Base-by-base conservation (phyloP, 768 basidiomycete species). In the Leccinum longicurvipes region DNA sequence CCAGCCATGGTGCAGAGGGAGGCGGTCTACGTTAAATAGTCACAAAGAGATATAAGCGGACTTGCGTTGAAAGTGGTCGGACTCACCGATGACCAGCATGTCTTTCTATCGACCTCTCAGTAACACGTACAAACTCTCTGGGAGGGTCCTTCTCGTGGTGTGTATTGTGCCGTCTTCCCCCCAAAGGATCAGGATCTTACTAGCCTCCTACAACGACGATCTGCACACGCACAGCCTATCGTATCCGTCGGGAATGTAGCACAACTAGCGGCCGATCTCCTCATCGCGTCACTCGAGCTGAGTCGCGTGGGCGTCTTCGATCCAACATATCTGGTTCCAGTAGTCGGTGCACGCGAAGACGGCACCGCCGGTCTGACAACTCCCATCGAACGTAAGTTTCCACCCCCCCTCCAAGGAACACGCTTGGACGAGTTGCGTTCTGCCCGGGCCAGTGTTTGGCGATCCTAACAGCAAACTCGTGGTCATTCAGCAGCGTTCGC, bases 201-300 rank as follows among this genome's bases (percentile, higher is more conserved):
- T 47, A 44, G 21, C 41, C 31, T 47, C n/a, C n/a, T n/a, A n/a
- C n/a, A n/a, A n/a, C n/a, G n/a, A n/a, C n/a, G n/a, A n/a, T n/a
- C n/a, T n/a, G n/a, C 42, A 39, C 12, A 10, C 63, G 60, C 61
- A 39, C 53, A 83, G 82, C 90, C 91, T 31, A 66, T 91, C 44
- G 88, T 93, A 11, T 91, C 91, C 6, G 82, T 83, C 11, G 91
- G 87, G 47, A 93, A 93, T 72, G 80, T 93, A 42, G 77, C 84
- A n/a, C 91, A 93, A 64, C 77, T 93, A 12, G 82, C 89, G 0
- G 83, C 75, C 10, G 91, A 93, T 70, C 72, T 93, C 17, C 72
- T 93, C 57, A 84, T 91, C 58, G 70, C 85, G 5, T 84, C 86
- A 2, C 74, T 90, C 47, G 76, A 76, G 28, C 77, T 93, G 21